Base-by-base conservation (phyloP, 2,329 filamentous ascomycete genomes). In the Didymella glomerata region DNA sequence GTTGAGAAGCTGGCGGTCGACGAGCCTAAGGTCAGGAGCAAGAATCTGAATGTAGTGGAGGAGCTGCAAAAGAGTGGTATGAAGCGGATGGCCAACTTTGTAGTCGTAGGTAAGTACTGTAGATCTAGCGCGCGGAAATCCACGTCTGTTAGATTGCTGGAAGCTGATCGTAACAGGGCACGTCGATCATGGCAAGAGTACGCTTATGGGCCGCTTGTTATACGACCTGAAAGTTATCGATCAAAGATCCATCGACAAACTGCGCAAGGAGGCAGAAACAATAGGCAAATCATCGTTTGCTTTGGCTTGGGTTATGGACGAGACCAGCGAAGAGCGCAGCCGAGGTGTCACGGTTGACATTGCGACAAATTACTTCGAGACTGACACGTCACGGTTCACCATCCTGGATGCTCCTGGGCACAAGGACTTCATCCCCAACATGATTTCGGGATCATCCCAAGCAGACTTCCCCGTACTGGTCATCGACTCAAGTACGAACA, bases 151-250 rank as follows among this genome's bases (percentile, higher is more conserved):
- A 5, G 6, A 13, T 24, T 14, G 24, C 20, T 25, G n/a, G n/a
- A 24, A 30, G 22, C 51, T 64, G 42, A 66, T 51, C 13, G 48
- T 4, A 57, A 14, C 9, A 92, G 93, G 95, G 14, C 95, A 99
- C 75, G 95, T 99, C 54, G 95, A 99, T 76, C 94, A 96, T 51
- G 95, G 95, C 51, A 99, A 99, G 78, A 97, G 93, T 75, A 99
- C 95, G 6, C 84, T 99, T 36, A 98, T 99, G 94, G 95, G 94
- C 0, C 88, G 95, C n/a, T 78, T 99, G 27, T 81, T 99, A 5
- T 88, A 94, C 41, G 95, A 99, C 68, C 85, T 97, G 40, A 90
- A 93, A 60, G 90, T 93, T 25, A 88, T 99, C 7, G 91, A 97
- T 66, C 88, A 96, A 73, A 85, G 93, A 60, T 94, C 93, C 0